phyloP scores from a whole-genome alignment of 805 yeast genomes.

The Yamadazyma philogaea region DNA sequence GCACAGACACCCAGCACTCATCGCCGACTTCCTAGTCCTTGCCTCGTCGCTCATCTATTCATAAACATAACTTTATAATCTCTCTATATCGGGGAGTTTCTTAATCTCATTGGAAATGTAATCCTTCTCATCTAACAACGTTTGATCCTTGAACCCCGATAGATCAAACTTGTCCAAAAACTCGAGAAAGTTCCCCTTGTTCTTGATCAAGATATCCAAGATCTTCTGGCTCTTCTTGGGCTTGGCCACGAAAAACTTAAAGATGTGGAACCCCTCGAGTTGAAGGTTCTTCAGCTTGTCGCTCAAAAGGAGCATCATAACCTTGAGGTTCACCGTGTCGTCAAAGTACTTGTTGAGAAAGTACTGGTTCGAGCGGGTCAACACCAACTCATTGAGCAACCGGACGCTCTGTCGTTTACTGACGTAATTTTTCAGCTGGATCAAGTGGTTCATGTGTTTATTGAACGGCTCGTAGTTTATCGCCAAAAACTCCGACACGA shows the following conservation, averaged over 20 bases:
- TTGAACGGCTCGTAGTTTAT: constrained; percentile 58
- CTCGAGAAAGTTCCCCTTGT: constrained; percentile 69
- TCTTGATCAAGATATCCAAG: constrained; percentile 76
- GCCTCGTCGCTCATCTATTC: not conserved
- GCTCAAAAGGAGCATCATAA: constrained; percentile 80
- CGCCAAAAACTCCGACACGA: constrained; percentile 68
- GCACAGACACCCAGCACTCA: no score
- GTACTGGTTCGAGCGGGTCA: constrained; percentile 65
- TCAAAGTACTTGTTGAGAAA: constrained; percentile 77
- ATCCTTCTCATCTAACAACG: constrained; percentile 73
- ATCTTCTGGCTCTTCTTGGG: constrained; percentile 84
- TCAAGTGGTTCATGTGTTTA: constrained; percentile 59
- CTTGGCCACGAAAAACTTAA: constrained; percentile 94
- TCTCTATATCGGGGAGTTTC: constrained; percentile 59
- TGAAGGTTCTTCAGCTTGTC: constrained; percentile 90
- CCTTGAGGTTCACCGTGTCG: constrained; percentile 76
- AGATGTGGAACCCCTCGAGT: constrained; percentile 86
- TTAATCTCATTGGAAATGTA: constrained; percentile 75
- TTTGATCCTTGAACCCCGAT: constrained; percentile 59
- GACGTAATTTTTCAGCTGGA: constrained; percentile 80
- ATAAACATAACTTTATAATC: constrained; percentile 14
- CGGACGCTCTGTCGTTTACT: constrained; percentile 88
- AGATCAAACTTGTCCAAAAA: constrained; percentile 67
- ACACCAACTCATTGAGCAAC: constrained; percentile 66
- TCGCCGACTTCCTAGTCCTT: no score